Percentiles rank a stretch among this genome's conserved stretches.
These are phyloP conservation scores for Ophiocordyceps sinensis DNA, from an alignment of 2,329 filamentous ascomycete genomes.

Conservation along the genomic window DNA sequence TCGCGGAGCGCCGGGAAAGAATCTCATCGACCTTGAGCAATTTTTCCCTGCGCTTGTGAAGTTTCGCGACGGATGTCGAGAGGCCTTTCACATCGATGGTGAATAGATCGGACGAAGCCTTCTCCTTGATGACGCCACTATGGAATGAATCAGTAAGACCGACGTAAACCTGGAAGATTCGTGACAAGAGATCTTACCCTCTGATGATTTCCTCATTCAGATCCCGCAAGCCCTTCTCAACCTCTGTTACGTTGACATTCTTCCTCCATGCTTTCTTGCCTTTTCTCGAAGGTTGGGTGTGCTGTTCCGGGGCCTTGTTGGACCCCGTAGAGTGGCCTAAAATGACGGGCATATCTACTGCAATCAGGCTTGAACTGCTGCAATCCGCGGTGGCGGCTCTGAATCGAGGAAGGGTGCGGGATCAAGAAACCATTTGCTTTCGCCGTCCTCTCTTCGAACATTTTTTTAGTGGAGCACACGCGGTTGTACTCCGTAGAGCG, in stretches of 20 bases:
- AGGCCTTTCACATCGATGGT: slow-evolving; percentile 65
- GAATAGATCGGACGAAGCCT: slow-evolving; percentile 72
- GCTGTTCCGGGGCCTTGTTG: slow-evolving; percentile 56
- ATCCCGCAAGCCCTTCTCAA: slow-evolving; percentile 68
- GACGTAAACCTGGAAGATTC: not conserved
- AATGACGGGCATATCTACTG: slow-evolving; percentile 36
- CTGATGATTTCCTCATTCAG: slow-evolving; percentile 81
- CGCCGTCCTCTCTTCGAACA: no score
- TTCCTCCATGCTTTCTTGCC: slow-evolving; percentile 99
- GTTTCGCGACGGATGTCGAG: slow-evolving; percentile 45
- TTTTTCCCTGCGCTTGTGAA: slow-evolving; percentile 56
- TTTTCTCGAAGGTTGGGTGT: slow-evolving; percentile 83
- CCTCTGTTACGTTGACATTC: slow-evolving; percentile 84
- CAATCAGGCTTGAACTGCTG: not conserved
- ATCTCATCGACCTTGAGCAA: slow-evolving; percentile 84
- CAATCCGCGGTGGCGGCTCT: no score
- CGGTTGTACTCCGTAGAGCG: no score
- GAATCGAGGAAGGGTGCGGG: no score
- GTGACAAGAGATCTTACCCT: slow-evolving; percentile 42
- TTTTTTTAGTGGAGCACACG: no score
- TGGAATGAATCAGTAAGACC: slow-evolving; percentile 7
- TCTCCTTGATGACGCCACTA: slow-evolving; percentile 77
- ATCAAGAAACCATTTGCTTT: no score
- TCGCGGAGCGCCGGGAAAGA: slow-evolving; percentile 65
- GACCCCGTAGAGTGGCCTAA: slow-evolving; percentile 29